Evolutionary conservation across 768 basidiomycete species (phyloP).

Genomic region (Austroboletus festivus): DNA sequence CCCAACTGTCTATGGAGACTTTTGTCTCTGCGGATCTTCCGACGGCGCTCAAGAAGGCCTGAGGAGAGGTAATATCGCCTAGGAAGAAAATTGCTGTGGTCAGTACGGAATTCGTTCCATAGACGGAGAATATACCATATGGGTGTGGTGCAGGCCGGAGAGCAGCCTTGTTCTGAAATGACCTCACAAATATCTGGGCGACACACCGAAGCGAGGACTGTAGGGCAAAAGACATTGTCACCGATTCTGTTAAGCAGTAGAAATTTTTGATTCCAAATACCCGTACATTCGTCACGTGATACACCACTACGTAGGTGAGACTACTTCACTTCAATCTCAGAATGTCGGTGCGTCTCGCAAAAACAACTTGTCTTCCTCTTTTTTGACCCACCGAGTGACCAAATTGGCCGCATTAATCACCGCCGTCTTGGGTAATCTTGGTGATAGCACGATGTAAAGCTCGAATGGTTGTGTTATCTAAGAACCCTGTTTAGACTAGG

Average conservation of each 20-base stretch:
- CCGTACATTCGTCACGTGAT: conserved; percentile 17
- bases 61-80: conserved; percentile 55
- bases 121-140: conserved; percentile 15
- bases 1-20: conserved; percentile 63
- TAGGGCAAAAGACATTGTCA: conserved; percentile 23
- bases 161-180: conserved; percentile 31
- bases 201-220: conserved; percentile 18
- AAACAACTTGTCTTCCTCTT: conserved; percentile 80
- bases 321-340: conserved; percentile 33
- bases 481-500: not conserved
- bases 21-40: conserved; percentile 69
- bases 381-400: conserved; percentile 87
- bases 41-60: conserved; percentile 69
- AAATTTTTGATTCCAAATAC: conserved; percentile 7
- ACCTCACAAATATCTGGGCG: conserved; percentile 22
- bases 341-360: conserved; percentile 89
- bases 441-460: conserved; percentile 80
- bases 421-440: conserved; percentile 82
- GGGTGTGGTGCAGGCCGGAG: conserved; percentile 21
- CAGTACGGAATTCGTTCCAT: not conserved
- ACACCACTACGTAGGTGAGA: not conserved
- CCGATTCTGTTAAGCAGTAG: not conserved
- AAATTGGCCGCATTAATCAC: conserved; percentile 86
- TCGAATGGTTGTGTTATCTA: conserved; percentile 95
- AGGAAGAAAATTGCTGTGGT: conserved; percentile 8